Percentiles rank a stretch among this genome's conserved stretches.
These are phyloP conservation scores for Kodamaea fukazawae DNA, from an alignment of 805 yeast genomes.

Conservation along the genomic window DNA sequence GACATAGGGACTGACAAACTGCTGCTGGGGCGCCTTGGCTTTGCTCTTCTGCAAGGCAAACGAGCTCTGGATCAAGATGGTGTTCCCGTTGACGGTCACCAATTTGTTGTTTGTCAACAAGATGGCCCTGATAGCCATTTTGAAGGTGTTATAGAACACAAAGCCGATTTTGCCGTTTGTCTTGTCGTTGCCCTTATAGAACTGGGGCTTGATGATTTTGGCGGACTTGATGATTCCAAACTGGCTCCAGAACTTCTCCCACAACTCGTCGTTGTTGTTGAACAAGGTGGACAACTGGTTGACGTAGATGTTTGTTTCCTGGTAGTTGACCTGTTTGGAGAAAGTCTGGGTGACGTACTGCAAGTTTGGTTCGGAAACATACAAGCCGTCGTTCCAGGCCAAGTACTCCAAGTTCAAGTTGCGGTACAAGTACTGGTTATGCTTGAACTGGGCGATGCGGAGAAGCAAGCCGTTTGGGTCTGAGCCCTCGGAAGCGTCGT, in stretches of 20 bases:
- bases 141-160: constrained; percentile 56
- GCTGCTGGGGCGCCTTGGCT: not conserved
- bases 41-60: constrained; percentile 39
- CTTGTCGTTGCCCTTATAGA: constrained; percentile 16
- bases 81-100: constrained; percentile 13
- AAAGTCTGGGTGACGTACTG: constrained; percentile 12
- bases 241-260: constrained; percentile 40
- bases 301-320: constrained; percentile 72
- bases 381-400: not conserved
- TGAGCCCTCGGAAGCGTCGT: not conserved
- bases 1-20: too few relatives aligned
- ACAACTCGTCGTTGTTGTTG: constrained; percentile 49
- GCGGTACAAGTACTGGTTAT: constrained; percentile 26
- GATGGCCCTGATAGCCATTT: constrained; percentile 63
- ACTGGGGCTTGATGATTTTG: constrained; percentile 42
- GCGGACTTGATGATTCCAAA: constrained; percentile 41
- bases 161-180: constrained; percentile 45
- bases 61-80: constrained; percentile 33
- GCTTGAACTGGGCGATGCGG: constrained; percentile 37
- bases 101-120: constrained; percentile 45
- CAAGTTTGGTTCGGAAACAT: constrained; percentile 5
- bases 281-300: constrained; percentile 57
- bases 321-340: constrained; percentile 35
- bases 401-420: constrained; percentile 6
- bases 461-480: constrained; percentile 17